phyloP scores from a whole-genome alignment of 2,329 filamentous ascomycete species.

The Hypoxylon sp. region DNA sequence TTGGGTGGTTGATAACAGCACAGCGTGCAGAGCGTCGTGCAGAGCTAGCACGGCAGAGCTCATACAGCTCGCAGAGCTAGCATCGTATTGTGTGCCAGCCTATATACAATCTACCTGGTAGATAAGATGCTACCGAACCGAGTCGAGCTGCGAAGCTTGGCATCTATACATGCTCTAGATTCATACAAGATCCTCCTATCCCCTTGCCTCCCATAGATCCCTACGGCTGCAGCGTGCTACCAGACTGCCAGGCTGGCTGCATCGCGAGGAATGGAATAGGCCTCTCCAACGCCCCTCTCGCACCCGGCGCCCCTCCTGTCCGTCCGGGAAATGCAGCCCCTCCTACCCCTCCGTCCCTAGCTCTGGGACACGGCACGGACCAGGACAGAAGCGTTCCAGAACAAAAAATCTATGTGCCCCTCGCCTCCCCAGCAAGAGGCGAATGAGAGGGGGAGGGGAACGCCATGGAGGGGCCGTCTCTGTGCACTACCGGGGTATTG shows the following conservation, averaged over 20 bases:
- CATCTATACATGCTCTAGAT: not conserved
- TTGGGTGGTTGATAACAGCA: no score
- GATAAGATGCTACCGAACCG: slow-evolving; percentile 23
- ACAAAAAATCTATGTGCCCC: slow-evolving; percentile 14
- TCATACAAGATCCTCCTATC: not conserved
- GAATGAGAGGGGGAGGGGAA: not conserved
- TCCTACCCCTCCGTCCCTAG: slow-evolving; percentile 7
- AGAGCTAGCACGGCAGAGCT: not conserved
- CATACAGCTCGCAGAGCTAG: not conserved
- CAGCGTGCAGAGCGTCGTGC: no score
- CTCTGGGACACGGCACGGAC: slow-evolving; percentile 16
- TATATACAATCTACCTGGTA: not conserved
- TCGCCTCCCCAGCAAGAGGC: slow-evolving; percentile 5
- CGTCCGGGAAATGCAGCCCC: slow-evolving; percentile 19
- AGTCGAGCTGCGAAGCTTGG: no score
- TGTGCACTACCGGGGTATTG: no score
- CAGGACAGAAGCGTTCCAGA: slow-evolving; percentile 34
- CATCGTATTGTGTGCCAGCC: no score
- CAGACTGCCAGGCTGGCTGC: slow-evolving; percentile 12
- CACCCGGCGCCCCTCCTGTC: not conserved
- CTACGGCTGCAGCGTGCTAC: slow-evolving; percentile 28
- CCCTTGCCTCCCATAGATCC: slow-evolving; percentile 16
- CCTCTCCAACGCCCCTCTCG: slow-evolving; percentile 2
- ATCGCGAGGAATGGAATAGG: slow-evolving; percentile 12
- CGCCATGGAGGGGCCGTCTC: no score